A percentile compares a stretch with the other conserved stretches of the same genome.
phyloP scores from a whole-genome alignment of 176 grass and related monocot genomes.

The Oryza rufipogon region DNA sequence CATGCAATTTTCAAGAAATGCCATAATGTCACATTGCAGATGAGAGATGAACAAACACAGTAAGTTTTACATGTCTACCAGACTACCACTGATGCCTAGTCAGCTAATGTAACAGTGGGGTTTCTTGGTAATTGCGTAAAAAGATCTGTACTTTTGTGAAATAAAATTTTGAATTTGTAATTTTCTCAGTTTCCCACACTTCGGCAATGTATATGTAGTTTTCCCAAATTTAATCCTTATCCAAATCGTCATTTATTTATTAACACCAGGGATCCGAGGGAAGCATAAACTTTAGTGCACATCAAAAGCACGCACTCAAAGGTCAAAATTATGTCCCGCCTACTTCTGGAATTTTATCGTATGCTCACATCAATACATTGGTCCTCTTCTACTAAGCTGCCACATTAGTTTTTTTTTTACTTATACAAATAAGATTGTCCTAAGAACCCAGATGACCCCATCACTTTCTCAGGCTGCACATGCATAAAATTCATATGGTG shows the following conservation, averaged over 20 bases:
- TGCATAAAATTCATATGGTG: slow-evolving; percentile 28
- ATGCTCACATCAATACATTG: background rate
- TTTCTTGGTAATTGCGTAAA: background rate
- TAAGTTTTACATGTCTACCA: background rate
- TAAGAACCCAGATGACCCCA: slow-evolving; percentile 21
- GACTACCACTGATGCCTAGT: background rate
- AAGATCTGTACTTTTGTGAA: background rate
- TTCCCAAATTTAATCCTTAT: background rate
- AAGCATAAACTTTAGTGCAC: slow-evolving; percentile 1
- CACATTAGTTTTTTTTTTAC: background rate
- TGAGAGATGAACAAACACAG: background rate
- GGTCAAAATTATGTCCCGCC: background rate
- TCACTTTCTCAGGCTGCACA: slow-evolving; percentile 17
- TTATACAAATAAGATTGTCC: background rate
- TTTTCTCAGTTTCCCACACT: background rate
- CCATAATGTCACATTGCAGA: too few relatives aligned
- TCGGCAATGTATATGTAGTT: background rate
- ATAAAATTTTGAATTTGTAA: background rate
- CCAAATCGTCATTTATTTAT: slow-evolving; percentile 18
- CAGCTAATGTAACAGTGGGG: background rate
- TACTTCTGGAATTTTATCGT: background rate
- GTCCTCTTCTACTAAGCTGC: slow-evolving; percentile 8
- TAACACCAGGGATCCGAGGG: background rate
- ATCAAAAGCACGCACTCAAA: background rate
- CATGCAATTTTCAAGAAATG: too few relatives aligned